phyloP scores from a whole-genome alignment of 2,329 filamentous ascomycete species.

The Fusarium pseudonygamai region DNA sequence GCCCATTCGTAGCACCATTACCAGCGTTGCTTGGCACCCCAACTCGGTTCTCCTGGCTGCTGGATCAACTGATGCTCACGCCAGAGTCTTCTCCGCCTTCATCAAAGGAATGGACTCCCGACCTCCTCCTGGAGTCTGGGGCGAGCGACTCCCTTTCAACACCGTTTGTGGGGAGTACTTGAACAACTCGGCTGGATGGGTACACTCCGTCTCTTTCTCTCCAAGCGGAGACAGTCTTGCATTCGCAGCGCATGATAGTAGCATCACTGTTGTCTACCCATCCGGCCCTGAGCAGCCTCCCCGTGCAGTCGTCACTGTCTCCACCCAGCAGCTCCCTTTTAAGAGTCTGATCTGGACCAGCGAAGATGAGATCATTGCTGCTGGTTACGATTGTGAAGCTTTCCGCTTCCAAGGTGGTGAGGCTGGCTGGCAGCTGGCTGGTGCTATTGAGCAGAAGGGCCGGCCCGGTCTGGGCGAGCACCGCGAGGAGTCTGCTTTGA shows the following conservation, averaged over 20 bases:
- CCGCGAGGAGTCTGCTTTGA: constrained; percentile 90
- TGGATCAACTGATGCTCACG: constrained; percentile 96
- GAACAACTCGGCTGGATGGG: constrained; percentile 97
- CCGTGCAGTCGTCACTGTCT: constrained; percentile 87
- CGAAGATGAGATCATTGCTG: constrained; percentile 93
- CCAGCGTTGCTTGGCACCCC: constrained; percentile 94
- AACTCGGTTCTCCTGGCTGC: constrained; percentile 96
- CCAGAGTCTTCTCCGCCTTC: constrained; percentile 92
- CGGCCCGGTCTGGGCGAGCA: constrained; percentile 67
- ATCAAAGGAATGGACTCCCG: constrained; percentile 93
- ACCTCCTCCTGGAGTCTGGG: constrained; percentile 90
- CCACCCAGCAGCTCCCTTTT: constrained; percentile 90
- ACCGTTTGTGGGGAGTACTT: constrained; percentile 97
- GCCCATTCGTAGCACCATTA: constrained; percentile 96
- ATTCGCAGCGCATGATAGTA: constrained; percentile 95
- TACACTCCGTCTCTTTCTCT: constrained; percentile 92
- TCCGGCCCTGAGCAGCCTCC: constrained; percentile 90
- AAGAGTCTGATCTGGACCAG: constrained; percentile 92
- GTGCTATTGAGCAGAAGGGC: constrained; percentile 81
- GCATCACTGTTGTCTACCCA: constrained; percentile 95
- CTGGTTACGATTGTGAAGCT: constrained; percentile 89
- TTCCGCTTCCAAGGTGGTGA: constrained; percentile 86
- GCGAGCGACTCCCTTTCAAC: constrained; percentile 95
- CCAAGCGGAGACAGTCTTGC: constrained; percentile 93
- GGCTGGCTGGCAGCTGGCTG: constrained; percentile 83